Percentiles rank a stretch among this genome's conserved stretches.
Conservation (phyloP, 805 yeast species). For the Ogataea trehalophila region DNA sequence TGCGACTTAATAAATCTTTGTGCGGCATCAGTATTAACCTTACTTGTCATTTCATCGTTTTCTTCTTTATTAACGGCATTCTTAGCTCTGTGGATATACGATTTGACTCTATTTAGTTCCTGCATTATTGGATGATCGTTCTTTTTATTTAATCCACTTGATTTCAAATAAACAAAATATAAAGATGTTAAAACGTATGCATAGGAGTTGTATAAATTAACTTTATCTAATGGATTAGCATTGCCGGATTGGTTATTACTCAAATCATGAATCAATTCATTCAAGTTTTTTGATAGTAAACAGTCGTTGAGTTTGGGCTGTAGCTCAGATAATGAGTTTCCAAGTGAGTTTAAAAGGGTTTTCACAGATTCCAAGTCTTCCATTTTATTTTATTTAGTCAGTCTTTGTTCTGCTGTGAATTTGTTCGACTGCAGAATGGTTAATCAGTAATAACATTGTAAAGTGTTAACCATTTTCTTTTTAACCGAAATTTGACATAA, state of each 20-base stretch:
- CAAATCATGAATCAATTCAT: conserved; percentile 28
- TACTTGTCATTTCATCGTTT: conserved; percentile 16
- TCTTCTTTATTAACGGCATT: conserved; percentile 29
- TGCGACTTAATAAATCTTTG: conserved; percentile 33
- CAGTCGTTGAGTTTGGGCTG: conserved; percentile 30
- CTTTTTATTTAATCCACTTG: conserved; percentile 49
- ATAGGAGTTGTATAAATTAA: conserved; percentile 30
- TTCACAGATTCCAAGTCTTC: conserved; percentile 41
- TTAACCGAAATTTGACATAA: too few species aligned
- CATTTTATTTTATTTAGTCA: conserved; percentile 27
- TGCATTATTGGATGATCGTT: conserved; percentile 58
- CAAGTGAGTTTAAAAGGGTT: conserved; percentile 35
- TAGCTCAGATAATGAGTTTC: conserved; percentile 33
- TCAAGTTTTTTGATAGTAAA: conserved; percentile 35
- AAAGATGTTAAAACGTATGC: conserved; percentile 54
- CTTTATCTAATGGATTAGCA: conserved; percentile 24
- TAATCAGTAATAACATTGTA: too few species aligned
- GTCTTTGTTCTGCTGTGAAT: too few species aligned
- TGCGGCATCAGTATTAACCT: conserved; percentile 34
- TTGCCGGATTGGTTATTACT: not conserved
- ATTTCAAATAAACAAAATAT: conserved; percentile 54
- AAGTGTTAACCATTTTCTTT: too few species aligned
- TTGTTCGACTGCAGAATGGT: too few species aligned
- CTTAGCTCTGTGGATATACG: conserved; percentile 59
- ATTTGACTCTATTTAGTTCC: conserved; percentile 61